phyloP scores from a whole-genome alignment of 805 yeast genomes.

The Wickerhamiella musiphila region DNA sequence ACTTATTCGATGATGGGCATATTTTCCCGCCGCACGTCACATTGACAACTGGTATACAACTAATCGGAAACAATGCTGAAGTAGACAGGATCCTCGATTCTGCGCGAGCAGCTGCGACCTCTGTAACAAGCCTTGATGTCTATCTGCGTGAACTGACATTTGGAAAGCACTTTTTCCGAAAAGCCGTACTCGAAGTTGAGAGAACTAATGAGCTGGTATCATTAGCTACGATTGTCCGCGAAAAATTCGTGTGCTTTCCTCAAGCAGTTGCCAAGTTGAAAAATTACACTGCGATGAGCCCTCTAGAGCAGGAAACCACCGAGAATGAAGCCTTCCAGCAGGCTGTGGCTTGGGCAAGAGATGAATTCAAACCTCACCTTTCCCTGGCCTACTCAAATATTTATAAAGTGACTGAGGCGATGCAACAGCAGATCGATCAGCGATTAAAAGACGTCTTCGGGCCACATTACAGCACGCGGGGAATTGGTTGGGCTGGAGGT shows the following conservation, averaged over 20 bases:
- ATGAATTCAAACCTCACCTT: slow-evolving; percentile 54
- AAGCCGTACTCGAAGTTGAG: slow-evolving; percentile 32
- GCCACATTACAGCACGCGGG: slow-evolving; percentile 23
- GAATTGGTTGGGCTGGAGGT: slow-evolving; percentile 50
- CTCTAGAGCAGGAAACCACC: slow-evolving; percentile 11
- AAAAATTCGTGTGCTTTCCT: slow-evolving; percentile 20
- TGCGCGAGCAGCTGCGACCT: slow-evolving; percentile 37
- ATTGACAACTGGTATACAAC: slow-evolving; percentile 45
- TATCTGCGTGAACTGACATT: slow-evolving; percentile 28
- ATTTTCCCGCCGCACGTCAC: slow-evolving; percentile 64
- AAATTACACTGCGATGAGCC: slow-evolving; percentile 17
- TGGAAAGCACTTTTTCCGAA: slow-evolving; percentile 36
- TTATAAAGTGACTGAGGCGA: slow-evolving; percentile 50
- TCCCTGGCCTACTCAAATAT: slow-evolving; percentile 50
- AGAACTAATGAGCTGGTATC: slow-evolving; percentile 31
- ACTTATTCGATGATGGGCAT: slow-evolving; percentile 59
- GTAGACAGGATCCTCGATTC: slow-evolving; percentile 41
- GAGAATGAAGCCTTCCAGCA: slow-evolving; percentile 25
- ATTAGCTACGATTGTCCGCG: slow-evolving; percentile 29
- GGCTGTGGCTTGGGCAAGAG: slow-evolving; percentile 39
- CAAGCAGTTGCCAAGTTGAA: slow-evolving; percentile 8
- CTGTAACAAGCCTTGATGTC: slow-evolving; percentile 25
- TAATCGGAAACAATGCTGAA: slow-evolving; percentile 33
- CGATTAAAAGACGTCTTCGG: slow-evolving; percentile 51
- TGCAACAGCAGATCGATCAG: slow-evolving; percentile 42